phyloP scores from a whole-genome alignment of 345 rosid species.

The Pugionium cornutum region DNA sequence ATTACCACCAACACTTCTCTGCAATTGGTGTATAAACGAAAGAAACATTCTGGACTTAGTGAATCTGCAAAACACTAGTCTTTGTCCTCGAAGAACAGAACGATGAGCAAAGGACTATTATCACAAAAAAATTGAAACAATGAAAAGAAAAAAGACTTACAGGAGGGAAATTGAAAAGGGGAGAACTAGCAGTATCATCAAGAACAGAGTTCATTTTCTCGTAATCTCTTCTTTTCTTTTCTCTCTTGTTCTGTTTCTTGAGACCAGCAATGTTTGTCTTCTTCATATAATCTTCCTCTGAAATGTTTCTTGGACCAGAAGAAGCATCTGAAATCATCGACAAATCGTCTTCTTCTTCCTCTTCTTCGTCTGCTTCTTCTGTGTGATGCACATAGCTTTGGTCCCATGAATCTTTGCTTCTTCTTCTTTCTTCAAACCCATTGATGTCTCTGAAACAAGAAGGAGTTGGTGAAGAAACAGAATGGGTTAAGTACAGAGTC shows the following conservation, averaged over 20 bases:
- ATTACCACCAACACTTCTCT: slow-evolving; percentile 45
- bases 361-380: slow-evolving; percentile 47
- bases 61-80: no score
- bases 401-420: slow-evolving; percentile 27
- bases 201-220: slow-evolving; percentile 53
- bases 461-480: slow-evolving; percentile 43
- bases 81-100: neutral
- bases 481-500: slow-evolving; percentile 86
- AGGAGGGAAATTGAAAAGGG: slow-evolving; percentile 9
- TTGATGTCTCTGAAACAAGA: slow-evolving; percentile 15
- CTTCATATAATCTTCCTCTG: slow-evolving; percentile 46
- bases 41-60: neutral
- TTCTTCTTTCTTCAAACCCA: slow-evolving; percentile 21
- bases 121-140: neutral
- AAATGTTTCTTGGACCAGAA: slow-evolving; percentile 78
- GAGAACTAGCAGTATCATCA: slow-evolving; percentile 92
- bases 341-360: slow-evolving; percentile 69
- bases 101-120: neutral
- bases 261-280: slow-evolving; percentile 24
- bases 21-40: slow-evolving; percentile 2
- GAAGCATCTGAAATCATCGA: slow-evolving; percentile 99
- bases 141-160: slow-evolving; percentile 37
- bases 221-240: slow-evolving; percentile 42
- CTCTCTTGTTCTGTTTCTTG: slow-evolving; percentile 45
- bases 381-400: slow-evolving; percentile 22